Conservation (phyloP, 768 basidiomycete genomes). For the Lentinus tigrinus region DNA sequence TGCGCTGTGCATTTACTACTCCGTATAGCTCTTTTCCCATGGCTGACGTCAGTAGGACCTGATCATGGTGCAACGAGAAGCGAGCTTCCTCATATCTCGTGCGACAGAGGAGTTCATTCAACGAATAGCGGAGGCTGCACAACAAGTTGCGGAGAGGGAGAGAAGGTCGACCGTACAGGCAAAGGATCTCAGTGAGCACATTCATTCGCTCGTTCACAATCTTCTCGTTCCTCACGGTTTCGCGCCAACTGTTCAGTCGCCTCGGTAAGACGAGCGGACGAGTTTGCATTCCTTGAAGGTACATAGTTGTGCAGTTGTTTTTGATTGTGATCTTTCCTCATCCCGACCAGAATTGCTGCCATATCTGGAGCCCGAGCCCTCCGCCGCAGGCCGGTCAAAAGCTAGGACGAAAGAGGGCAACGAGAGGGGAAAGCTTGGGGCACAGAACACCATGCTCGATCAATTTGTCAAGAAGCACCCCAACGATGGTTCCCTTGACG, state of each 20-base stretch:
- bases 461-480: slow-evolving; percentile 40
- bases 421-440: slow-evolving; percentile 15
- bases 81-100: slow-evolving; percentile 73
- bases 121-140: slow-evolving; percentile 68
- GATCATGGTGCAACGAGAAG: slow-evolving; percentile 73
- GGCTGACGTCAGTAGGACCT: slow-evolving; percentile 52
- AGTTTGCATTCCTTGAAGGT: slow-evolving; percentile 82
- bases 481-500: slow-evolving; percentile 19
- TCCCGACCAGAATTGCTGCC: slow-evolving; percentile 62
- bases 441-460: slow-evolving; percentile 41
- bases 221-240: too few relatives aligned
- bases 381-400: slow-evolving; percentile 40
- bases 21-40: not conserved
- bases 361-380: slow-evolving; percentile 45
- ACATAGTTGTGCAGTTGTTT: slow-evolving; percentile 4
- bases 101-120: slow-evolving; percentile 90
- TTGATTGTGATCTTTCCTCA: too few relatives aligned
- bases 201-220: not conserved
- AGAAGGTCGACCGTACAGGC: slow-evolving; percentile 75
- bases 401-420: slow-evolving; percentile 18
- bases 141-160: slow-evolving; percentile 67
- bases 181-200: slow-evolving; percentile 68
- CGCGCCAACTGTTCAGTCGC: slow-evolving; percentile 42
- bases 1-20: slow-evolving; percentile 18
- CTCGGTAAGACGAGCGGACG: slow-evolving; percentile 65